Conservation (phyloP, 2,329 filamentous ascomycete genomes). For the Knoxdaviesia proteae region DNA sequence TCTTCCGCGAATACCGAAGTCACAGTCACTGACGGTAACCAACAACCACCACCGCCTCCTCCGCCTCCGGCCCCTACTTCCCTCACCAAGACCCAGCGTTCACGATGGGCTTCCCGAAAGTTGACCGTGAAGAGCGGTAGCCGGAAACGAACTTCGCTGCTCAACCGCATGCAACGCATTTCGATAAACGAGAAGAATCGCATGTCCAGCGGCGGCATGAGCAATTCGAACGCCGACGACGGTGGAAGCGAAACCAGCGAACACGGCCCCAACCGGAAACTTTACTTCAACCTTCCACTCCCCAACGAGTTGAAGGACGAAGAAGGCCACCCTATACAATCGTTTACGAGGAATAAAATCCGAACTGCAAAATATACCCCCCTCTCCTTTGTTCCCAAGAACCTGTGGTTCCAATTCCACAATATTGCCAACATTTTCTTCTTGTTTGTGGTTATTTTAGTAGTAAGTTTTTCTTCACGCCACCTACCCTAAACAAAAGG, state of each 20-base stretch:
- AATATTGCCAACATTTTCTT: slow-evolving; percentile 98
- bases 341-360: slow-evolving; percentile 85
- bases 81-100: slow-evolving; percentile 38
- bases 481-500: background rate
- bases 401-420: slow-evolving; percentile 94
- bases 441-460: slow-evolving; percentile 83
- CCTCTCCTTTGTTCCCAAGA: slow-evolving; percentile 86
- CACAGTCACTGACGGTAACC: no score
- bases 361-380: slow-evolving; percentile 95
- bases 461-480: slow-evolving; percentile 37
- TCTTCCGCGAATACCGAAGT: no score
- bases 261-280: slow-evolving; percentile 26
- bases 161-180: slow-evolving; percentile 46
- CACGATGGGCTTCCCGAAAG: slow-evolving; percentile 93
- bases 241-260: slow-evolving; percentile 17
- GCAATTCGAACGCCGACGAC: slow-evolving; percentile 14
- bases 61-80: background rate
- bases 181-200: slow-evolving; percentile 50
- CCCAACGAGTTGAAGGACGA: slow-evolving; percentile 59
- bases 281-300: slow-evolving; percentile 76
- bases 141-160: slow-evolving; percentile 64
- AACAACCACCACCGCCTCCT: no score
- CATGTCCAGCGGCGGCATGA: slow-evolving; percentile 17
- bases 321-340: slow-evolving; percentile 48
- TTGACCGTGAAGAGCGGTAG: slow-evolving; percentile 53